These are phyloP conservation scores for Chenopodium berlandieri DNA, from an alignment of 148 eudicot species.

Conservation along the genomic window DNA sequence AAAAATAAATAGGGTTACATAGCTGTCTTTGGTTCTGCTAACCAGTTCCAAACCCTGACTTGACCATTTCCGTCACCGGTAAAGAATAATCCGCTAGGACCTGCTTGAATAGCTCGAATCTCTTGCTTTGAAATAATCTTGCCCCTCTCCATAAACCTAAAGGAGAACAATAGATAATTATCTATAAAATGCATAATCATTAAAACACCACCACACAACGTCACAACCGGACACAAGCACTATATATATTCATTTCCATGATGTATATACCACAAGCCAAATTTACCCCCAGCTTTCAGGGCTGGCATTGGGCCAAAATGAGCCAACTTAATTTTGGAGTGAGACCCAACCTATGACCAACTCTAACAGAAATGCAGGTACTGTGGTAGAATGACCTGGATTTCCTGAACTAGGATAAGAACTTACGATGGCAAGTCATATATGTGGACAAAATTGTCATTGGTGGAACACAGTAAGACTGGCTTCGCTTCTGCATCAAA, in stretches of 20 bases:
- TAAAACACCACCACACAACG: background rate
- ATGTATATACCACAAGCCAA: background rate
- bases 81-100: constrained; percentile 74
- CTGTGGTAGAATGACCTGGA: background rate
- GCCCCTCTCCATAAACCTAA: constrained; percentile 77
- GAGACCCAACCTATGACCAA: background rate
- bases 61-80: constrained; percentile 85
- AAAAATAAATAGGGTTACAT: constrained; percentile 12
- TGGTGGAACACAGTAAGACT: constrained; percentile 75
- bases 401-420: constrained; percentile 6
- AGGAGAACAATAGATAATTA: constrained; percentile 5
- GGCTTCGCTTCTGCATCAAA: constrained; percentile 88
- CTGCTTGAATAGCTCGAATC: constrained; percentile 62
- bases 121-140: constrained; percentile 71
- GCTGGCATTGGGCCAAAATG: background rate
- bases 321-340: background rate
- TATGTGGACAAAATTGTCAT: constrained; percentile 73
- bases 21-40: constrained; percentile 40
- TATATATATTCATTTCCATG: background rate
- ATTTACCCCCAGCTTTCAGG: background rate
- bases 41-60: constrained; percentile 89
- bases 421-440: constrained; percentile 97
- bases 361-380: background rate
- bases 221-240: background rate
- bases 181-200: background rate